Evolutionary conservation across 371 early-diverging fungal genomes (phyloP).

Genomic region (Apophysomyces sp.): DNA sequence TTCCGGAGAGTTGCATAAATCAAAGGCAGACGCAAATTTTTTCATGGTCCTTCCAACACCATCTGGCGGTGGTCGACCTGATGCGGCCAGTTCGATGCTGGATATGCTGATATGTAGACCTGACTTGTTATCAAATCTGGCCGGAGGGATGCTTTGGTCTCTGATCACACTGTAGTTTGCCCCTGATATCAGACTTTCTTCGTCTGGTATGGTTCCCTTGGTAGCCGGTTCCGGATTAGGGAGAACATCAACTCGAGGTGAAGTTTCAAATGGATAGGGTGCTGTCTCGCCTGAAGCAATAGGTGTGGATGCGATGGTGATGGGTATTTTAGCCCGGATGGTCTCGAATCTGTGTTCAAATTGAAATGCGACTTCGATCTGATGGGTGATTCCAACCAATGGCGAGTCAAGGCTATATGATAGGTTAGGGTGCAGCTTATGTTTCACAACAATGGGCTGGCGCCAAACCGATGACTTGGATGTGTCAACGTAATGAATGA

Average conservation of each 20-base stretch:
- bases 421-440: conserved; percentile 15
- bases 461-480: conserved; percentile 22
- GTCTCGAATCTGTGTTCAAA: conserved; percentile 26
- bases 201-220: conserved; percentile 7
- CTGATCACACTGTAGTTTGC: conserved; percentile 14
- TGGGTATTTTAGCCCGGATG: conserved; percentile 25
- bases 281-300: background rate
- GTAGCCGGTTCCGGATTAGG: background rate
- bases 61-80: background rate
- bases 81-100: background rate
- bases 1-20: conserved; percentile 6
- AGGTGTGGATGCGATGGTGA: conserved; percentile 28
- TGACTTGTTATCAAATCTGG: background rate
- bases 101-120: background rate
- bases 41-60: conserved; percentile 9
- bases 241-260: background rate
- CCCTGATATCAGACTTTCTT: conserved; percentile 12
- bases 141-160: conserved; percentile 12
- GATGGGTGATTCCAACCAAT: conserved; percentile 22
- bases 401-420: conserved; percentile 19
- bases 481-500: conserved; percentile 17
- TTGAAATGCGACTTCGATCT: conserved; percentile 26
- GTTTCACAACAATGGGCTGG: conserved; percentile 24
- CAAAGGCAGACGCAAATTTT: conserved; percentile 21
- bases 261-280: conserved; percentile 16